Base-by-base conservation (phyloP, 352 stramenopile species). In the Sclerospora graminicola region DNA sequence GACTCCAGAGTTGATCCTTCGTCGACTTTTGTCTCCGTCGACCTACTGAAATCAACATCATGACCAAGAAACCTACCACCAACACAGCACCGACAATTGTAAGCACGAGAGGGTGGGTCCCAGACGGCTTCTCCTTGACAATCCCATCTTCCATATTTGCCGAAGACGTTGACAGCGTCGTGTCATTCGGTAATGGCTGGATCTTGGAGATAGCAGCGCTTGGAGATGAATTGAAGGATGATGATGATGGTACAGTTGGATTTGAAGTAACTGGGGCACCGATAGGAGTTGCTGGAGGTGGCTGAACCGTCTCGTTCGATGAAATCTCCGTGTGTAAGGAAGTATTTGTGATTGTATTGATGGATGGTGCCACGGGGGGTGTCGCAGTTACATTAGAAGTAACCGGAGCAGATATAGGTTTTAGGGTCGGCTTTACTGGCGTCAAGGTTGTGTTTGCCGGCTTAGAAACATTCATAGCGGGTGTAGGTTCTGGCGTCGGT, bases 1-100 rank as follows among this genome's bases (percentile, higher is more conserved):
- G 78, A 24, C 72, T 84, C 68, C 73, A 87, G 20, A 73, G 61
- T 32, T 77, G 57, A 0, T 68, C 62, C 45, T 81, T 74, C 16
- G 57, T 65, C 8, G 63, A 68, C 26, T 69, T 69, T 36, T 63
- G 56, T 54, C 69, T 73, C 56, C 74, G 81, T 18, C 69, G 60
- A 50, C 71, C 78, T 31, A 87, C 53, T 13, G 76, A 84, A 28
- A 82, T 60, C 1, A 66, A 43, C 20, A 86, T 63, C 21, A 79
- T 68, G 19, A 86, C 20, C 7, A 92, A 47, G 40, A 92, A 92
- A 14, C 76, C 69, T 7, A 82, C 61, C 8, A 73, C 81, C 19
- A 92, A 60, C 16, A 83, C 55, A 8, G 74, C 69, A 4, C 81
- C 81, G 0, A 87, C 81, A 9, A 90, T 58, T 1, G 74, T 84